Conservation (phyloP, 257 asterid species). For the Echium plantagineum region DNA sequence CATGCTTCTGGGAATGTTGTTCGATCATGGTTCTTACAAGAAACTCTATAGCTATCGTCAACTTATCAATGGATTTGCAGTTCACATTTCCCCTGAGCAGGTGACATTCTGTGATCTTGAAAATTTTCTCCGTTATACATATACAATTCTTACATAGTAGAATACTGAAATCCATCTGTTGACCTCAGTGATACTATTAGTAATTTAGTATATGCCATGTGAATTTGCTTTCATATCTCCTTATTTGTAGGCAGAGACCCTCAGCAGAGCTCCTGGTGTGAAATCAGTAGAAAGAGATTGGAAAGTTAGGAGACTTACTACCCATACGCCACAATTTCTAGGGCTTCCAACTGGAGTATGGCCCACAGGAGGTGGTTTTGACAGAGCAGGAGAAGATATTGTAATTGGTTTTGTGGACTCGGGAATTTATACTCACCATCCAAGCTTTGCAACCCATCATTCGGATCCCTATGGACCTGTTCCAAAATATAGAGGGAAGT, state of each 20-base stretch:
- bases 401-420: constrained; percentile 92
- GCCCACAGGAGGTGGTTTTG: constrained; percentile 96
- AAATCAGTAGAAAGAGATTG: constrained; percentile 87
- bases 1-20: constrained; percentile 86
- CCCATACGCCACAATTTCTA: constrained; percentile 92
- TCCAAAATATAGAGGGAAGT: constrained; percentile 76
- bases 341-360: constrained; percentile 98
- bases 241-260: constrained; percentile 79
- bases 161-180: no score
- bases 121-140: constrained; percentile 2
- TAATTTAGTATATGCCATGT: background rate
- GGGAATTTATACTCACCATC: constrained; percentile 88
- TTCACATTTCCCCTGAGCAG: constrained; percentile 78
- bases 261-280: constrained; percentile 74
- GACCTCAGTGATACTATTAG: background rate
- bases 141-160: no score
- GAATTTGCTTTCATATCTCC: constrained; percentile 31
- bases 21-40: constrained; percentile 68
- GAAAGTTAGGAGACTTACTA: constrained; percentile 88
- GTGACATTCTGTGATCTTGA: constrained; percentile 34
- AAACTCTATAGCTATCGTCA: constrained; percentile 91
- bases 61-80: constrained; percentile 89
- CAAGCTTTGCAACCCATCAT: constrained; percentile 62
- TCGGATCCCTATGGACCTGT: constrained; percentile 84
- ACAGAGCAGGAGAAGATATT: constrained; percentile 95